These are phyloP conservation scores for Phaeodactylum tricornutum DNA, from an alignment of 108 stramenopile species.

Conservation along the genomic window DNA sequence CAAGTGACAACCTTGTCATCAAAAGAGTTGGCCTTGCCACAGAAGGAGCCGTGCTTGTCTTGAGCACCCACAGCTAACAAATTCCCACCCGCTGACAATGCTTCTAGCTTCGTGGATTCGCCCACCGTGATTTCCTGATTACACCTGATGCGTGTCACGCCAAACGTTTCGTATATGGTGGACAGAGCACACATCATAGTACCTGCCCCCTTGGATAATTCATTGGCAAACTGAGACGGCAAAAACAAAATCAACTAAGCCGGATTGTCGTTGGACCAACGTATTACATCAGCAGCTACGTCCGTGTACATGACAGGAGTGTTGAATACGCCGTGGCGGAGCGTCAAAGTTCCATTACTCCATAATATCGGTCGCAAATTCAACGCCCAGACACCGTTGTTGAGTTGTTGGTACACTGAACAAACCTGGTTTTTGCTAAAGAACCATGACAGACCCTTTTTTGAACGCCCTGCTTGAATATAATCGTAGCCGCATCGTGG, in stretches of 20 bases:
- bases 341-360: slow-evolving; percentile 44
- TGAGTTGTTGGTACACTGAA: slow-evolving; percentile 45
- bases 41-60: slow-evolving; percentile 48
- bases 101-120: slow-evolving; percentile 37
- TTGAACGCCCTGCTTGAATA: slow-evolving; percentile 13
- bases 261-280: slow-evolving; percentile 57
- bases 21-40: slow-evolving; percentile 55
- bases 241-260: slow-evolving; percentile 53
- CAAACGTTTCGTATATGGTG: slow-evolving; percentile 28
- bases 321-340: slow-evolving; percentile 57
- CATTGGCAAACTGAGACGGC: slow-evolving; percentile 42
- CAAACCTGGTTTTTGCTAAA: slow-evolving; percentile 65
- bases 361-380: slow-evolving; percentile 61
- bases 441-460: slow-evolving; percentile 19
- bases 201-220: slow-evolving; percentile 1
- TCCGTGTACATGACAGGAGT: slow-evolving; percentile 30
- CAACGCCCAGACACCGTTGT: slow-evolving; percentile 61
- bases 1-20: slow-evolving; percentile 47
- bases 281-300: slow-evolving; percentile 36
- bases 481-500: slow-evolving; percentile 79
- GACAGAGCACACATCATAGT: slow-evolving; percentile 26
- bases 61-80: slow-evolving; percentile 64
- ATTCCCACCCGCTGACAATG: slow-evolving; percentile 32
- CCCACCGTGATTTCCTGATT: slow-evolving; percentile 36
- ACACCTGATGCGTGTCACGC: slow-evolving; percentile 46